Conservation (phyloP, 1,139 yeast species). For the Blastobotrys persicus region DNA sequence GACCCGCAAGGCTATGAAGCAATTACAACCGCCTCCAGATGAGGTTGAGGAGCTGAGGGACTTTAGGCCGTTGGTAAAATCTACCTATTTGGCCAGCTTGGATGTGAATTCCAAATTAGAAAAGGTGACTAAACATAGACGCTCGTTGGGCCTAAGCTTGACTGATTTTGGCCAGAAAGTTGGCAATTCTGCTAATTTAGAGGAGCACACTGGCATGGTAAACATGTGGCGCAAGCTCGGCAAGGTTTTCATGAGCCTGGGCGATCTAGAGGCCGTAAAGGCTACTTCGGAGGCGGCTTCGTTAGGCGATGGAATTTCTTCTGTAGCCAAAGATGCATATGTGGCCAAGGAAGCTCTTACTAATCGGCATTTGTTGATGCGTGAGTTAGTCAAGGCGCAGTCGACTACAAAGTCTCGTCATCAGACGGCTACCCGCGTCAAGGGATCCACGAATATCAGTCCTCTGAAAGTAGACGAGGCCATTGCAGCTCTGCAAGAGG, state of each 20-base stretch:
- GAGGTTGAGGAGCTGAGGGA: constrained; percentile 76
- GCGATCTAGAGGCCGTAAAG: constrained; percentile 74
- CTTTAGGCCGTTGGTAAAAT: constrained; percentile 82
- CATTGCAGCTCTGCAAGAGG: constrained; percentile 70
- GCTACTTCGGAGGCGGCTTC: constrained; percentile 74
- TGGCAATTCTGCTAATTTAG: constrained; percentile 49
- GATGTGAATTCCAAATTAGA: constrained; percentile 58
- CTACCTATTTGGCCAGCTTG: constrained; percentile 60
- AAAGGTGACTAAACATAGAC: constrained; percentile 52
- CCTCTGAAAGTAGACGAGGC: constrained; percentile 93
- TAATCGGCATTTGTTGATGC: constrained; percentile 85
- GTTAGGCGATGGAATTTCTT: constrained; percentile 70
- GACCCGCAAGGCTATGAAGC: constrained; percentile 84
- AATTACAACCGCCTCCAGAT: constrained; percentile 87
- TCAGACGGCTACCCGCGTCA: constrained; percentile 68
- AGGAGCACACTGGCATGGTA: constrained; percentile 63
- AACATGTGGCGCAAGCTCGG: constrained; percentile 80
- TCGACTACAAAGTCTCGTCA: constrained; percentile 68
- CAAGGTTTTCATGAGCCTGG: constrained; percentile 62
- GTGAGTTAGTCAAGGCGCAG: constrained; percentile 81
- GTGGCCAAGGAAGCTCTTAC: constrained; percentile 91
- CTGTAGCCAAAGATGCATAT: constrained; percentile 71
- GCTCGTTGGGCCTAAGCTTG: constrained; percentile 54
- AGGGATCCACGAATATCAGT: constrained; percentile 71
- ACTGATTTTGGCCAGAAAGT: constrained; percentile 66